phyloP scores from a whole-genome alignment of 2,329 filamentous ascomycete genomes.

The Ophidiomyces ophidiicola region DNA sequence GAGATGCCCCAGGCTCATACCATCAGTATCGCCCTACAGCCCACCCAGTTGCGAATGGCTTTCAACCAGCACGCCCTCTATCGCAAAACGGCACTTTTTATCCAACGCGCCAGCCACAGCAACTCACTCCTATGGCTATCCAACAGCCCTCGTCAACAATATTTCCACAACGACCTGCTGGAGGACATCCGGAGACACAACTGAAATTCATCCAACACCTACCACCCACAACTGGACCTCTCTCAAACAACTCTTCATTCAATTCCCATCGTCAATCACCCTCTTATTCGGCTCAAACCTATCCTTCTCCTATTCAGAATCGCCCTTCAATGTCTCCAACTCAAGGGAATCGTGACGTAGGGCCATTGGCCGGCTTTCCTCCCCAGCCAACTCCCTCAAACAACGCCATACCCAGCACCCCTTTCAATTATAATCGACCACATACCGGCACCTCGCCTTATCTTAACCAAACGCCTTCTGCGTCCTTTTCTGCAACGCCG shows the following conservation, averaged over 20 bases:
- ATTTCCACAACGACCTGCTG: background rate
- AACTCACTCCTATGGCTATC: background rate
- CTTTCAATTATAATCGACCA: constrained; percentile 14
- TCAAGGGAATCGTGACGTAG: constrained; percentile 38
- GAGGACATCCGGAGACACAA: constrained; percentile 1
- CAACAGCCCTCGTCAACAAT: background rate
- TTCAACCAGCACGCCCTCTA: background rate
- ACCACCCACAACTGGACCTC: too few relatives aligned
- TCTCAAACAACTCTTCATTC: too few relatives aligned
- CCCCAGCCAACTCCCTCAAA: constrained; percentile 20
- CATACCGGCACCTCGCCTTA: constrained; percentile 7
- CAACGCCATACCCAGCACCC: constrained; percentile 23
- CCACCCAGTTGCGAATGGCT: background rate
- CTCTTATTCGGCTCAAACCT: constrained; percentile 27
- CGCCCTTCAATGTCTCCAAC: constrained; percentile 39
- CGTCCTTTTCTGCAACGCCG: constrained; percentile 26
- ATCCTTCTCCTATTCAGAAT: constrained; percentile 34
- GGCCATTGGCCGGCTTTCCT: constrained; percentile 35
- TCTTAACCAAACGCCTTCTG: constrained; percentile 24
- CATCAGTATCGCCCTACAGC: constrained; percentile 1
- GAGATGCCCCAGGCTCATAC: background rate
- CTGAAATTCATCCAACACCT: constrained; percentile 12
- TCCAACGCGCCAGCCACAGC: background rate
- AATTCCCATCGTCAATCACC: constrained; percentile 31
- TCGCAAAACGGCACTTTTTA: constrained; percentile 1